These are phyloP conservation scores for Plantago ovata DNA, from an alignment of 257 asterid genomes.

Conservation along the genomic window DNA sequence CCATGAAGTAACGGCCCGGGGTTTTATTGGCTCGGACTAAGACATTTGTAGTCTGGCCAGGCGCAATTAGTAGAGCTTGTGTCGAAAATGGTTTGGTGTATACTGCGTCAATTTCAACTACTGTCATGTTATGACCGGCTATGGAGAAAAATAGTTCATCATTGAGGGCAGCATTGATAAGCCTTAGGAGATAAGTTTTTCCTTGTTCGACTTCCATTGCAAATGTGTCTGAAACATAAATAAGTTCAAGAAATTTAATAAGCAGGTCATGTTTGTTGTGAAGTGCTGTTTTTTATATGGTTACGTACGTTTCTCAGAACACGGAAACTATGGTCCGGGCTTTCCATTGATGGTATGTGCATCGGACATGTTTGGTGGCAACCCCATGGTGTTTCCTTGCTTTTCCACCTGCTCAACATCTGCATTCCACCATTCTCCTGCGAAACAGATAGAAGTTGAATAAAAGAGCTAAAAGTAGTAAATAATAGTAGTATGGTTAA, in stretches of 20 bases:
- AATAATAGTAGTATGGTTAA: not conserved
- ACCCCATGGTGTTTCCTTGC: slow-evolving; percentile 39
- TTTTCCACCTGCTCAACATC: slow-evolving; percentile 46
- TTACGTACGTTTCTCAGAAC: slow-evolving; percentile 43
- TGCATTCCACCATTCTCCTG: slow-evolving; percentile 63
- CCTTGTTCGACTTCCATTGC: slow-evolving; percentile 53
- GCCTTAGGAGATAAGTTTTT: slow-evolving; percentile 40
- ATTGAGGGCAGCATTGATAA: slow-evolving; percentile 45
- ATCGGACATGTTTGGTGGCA: slow-evolving; percentile 56
- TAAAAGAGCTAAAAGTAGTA: not conserved
- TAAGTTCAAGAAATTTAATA: not conserved
- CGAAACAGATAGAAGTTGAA: not conserved
- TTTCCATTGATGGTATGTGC: slow-evolving; percentile 57
- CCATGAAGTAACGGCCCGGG: slow-evolving; percentile 46
- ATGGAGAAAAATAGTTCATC: slow-evolving; percentile 44
- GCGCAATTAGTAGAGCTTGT: slow-evolving; percentile 36
- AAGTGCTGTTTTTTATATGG: not conserved
- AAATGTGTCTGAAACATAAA: slow-evolving; percentile 36
- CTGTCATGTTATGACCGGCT: slow-evolving; percentile 42
- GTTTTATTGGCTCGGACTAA: slow-evolving; percentile 39
- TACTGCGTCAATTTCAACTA: slow-evolving; percentile 50
- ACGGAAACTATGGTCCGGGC: slow-evolving; percentile 52
- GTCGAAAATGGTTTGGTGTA: slow-evolving; percentile 50
- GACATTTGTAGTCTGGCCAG: slow-evolving; percentile 50
- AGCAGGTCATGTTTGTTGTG: too few relatives aligned